Conservation (phyloP, 805 yeast genomes). For the Naumovozyma dairenensis region DNA sequence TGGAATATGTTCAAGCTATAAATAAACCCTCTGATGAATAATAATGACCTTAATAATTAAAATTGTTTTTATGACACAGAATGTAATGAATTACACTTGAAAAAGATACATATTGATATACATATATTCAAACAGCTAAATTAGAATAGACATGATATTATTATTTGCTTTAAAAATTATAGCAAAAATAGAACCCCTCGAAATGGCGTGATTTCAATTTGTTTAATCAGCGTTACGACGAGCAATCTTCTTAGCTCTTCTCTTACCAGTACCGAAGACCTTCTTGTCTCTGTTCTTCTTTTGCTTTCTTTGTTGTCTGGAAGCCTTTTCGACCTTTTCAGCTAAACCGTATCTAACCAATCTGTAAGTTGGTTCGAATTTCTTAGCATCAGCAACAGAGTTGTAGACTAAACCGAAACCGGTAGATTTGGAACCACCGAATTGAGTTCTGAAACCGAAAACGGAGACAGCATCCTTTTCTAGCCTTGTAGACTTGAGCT, state of each 20-base stretch:
- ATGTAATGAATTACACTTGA: neutral
- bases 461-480: conserved; percentile 93
- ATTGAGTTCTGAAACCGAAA: conserved; percentile 98
- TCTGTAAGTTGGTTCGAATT: conserved; percentile 98
- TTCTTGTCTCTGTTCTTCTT: conserved; percentile 99
- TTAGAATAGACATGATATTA: too few species aligned
- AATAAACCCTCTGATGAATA: too few species aligned
- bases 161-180: too few species aligned
- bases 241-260: conserved; percentile 87
- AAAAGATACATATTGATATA: conserved; percentile 1
- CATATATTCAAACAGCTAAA: conserved; percentile 1
- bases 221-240: conserved; percentile 77
- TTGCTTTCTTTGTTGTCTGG: conserved; percentile 99
- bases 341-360: conserved; percentile 98
- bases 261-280: conserved; percentile 96
- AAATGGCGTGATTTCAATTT: conserved; percentile 1
- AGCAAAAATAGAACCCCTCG: too few species aligned
- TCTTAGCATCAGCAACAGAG: conserved; percentile 95
- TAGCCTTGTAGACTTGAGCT: conserved; percentile 79
- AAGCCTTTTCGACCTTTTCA: conserved; percentile 89
- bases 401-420: conserved; percentile 99
- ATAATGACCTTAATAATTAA: too few species aligned
- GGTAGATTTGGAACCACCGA: conserved; percentile 99
- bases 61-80: too few species aligned
- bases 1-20: too few species aligned